Base-by-base conservation (phyloP, 2,329 filamentous ascomycete genomes). In the Alternaria burnsii region DNA sequence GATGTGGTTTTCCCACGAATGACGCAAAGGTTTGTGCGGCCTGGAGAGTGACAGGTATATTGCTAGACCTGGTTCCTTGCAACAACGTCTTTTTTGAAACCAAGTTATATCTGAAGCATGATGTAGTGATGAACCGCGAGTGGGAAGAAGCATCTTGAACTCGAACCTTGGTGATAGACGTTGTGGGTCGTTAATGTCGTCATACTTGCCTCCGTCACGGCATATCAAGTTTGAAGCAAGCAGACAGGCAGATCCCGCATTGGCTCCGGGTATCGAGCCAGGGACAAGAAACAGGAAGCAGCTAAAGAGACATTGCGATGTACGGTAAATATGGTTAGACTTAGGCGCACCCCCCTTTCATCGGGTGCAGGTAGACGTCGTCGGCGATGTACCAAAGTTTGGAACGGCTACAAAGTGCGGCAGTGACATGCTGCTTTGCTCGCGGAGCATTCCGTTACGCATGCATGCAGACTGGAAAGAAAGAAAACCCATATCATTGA, bases 111-210 rank as follows among this genome's bases (percentile, higher is more conserved):
- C 24, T 16, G 9, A 22, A 50, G 30, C 16, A 50, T 50, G 30
- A 50, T 50, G 46, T 50, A 22, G 46, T 36, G 30, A 26, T 34
- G 14, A 22, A 48, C 22, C 30, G 46, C 18, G 12, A 48, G 30
- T 36, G 30, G 46, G 20, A 30, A 24, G 20, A 16, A 50, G 46
- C 12, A 30, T 50, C 30, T 50, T 38, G 46, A 50, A n/a, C 32
- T 50, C 10, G 46, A 30, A 47, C 26, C 38, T 51, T 56, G 52
- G 52, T 56, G 57, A 59, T 59, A 51, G 46, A 56, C 57, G 52
- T 59, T 59, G 56, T 59, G 52, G 52, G 53, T 18, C 52, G 18
- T 38, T 59, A 40, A 59, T 59, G 57, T 59, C 57, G 57, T 59
- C 57, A 59, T 59, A 59, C 52, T 47, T 55, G 48, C 57, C 57